These are phyloP conservation scores for Phytophthora idaei DNA, from an alignment of 352 stramenopile species.

Conservation along the genomic window DNA sequence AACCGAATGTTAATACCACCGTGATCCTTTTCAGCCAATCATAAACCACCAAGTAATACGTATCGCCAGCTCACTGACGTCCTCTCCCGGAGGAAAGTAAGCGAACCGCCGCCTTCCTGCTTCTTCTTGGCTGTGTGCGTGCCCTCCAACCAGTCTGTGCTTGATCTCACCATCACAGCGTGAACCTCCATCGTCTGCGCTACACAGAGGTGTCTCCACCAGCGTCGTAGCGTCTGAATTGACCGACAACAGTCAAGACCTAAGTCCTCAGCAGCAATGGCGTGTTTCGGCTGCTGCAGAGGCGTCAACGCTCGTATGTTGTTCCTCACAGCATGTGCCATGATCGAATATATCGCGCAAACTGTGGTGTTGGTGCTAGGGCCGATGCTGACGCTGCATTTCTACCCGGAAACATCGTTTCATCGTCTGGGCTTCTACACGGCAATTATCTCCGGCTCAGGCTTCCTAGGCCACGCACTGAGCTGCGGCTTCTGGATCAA, in stretches of 20 bases:
- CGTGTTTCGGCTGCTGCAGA: conserved; percentile 58
- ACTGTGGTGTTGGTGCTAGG: conserved; percentile 72
- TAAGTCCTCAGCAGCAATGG: conserved; percentile 12
- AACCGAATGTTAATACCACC: conserved; percentile 17
- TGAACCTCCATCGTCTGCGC: background rate
- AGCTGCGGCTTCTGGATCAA: conserved; percentile 86
- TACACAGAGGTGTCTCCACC: conserved; percentile 1
- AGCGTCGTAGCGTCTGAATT: conserved; percentile 8
- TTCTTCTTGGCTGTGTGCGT: conserved; percentile 7
- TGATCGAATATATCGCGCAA: conserved; percentile 81
- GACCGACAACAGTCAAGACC: conserved; percentile 21
- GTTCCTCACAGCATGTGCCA: conserved; percentile 79
- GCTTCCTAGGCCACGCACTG: conserved; percentile 71
- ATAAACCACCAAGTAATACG: conserved; percentile 11
- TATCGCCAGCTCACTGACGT: conserved; percentile 5
- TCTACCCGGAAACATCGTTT: conserved; percentile 78
- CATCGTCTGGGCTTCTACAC: conserved; percentile 80
- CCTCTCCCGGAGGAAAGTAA: conserved; percentile 20
- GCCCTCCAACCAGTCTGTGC: background rate
- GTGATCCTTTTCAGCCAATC: conserved; percentile 22
- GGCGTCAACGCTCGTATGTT: conserved; percentile 76
- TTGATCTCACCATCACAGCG: background rate
- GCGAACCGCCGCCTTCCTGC: background rate
- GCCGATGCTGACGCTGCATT: conserved; percentile 79
- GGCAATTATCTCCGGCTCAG: conserved; percentile 64